Evolutionary conservation across 2,329 filamentous ascomycete species (phyloP), one percentile per base, ranked within the genome.

Genomic region (Neonectria hederae): DNA sequence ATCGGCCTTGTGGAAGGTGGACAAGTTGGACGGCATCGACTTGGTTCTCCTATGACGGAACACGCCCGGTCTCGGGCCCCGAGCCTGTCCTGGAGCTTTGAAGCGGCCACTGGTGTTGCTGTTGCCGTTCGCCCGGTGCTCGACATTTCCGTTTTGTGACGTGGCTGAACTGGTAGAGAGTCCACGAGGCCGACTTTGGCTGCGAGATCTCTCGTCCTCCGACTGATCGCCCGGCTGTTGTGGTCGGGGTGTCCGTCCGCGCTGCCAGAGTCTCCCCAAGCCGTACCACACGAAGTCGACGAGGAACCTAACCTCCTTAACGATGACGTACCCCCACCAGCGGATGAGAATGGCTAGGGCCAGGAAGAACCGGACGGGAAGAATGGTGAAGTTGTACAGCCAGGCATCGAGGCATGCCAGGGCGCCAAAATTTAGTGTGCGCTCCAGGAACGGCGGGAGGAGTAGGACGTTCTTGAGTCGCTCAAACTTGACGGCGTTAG

Each of bases 371-470:
- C 96, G 88, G 63, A 99, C 85, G 0, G 96, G 96, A 0, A 99
- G 83, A 48, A 99, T 97, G 0, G 96, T 99, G 72, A 99, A 97
- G 0, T 93, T 97, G 80, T 97, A 96, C 1, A 99, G 86, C 94
- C 95, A 99, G 1, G 95, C 92, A 77, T 99, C 96, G 6, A 99
- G 83, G 79, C 96, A 99, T 7, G 95, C 94, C 35, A 98, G 80
- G 0, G 92, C 90, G 7, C 96, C 96, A 79, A 99, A 98, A 64
- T 90, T 89, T 6, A 99, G 85, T 0, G 94, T 91, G 49, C 91
- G 87, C 79, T 99, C 96, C 5, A 99, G 84, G 65, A 91, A 92
- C 0, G 89, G 86, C 0, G 95, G 94, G 4, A 99, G 82, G 26
- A 94, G 83, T 6, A 99, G 80, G 65, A 97, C 97, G 76, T 98